phyloP scores from a whole-genome alignment of 176 grass and related monocot species.

The Cenchrus americanus region DNA sequence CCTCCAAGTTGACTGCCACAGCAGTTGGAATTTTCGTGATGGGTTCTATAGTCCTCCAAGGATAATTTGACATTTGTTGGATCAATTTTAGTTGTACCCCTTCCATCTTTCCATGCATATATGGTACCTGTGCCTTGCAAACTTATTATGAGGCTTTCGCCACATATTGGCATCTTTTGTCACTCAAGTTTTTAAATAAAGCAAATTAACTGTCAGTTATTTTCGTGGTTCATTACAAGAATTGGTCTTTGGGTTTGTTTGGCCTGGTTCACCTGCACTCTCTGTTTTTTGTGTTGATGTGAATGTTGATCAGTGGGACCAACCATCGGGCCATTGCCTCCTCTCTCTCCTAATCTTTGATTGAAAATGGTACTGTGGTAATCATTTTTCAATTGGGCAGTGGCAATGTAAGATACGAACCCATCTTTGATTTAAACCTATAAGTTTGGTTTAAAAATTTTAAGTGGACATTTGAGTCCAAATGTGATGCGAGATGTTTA shows the following conservation, averaged over 20 bases:
- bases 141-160: conserved; percentile 36
- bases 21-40: conserved; percentile 26
- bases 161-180: conserved; percentile 14
- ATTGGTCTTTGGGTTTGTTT: background rate
- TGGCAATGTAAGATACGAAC: background rate
- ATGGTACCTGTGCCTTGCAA: conserved; percentile 32
- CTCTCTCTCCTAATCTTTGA: background rate
- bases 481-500: background rate
- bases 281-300: background rate
- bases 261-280: background rate
- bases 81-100: conserved; percentile 21
- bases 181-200: conserved; percentile 55
- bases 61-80: conserved; percentile 46
- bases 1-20: background rate
- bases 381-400: too few species aligned
- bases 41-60: conserved; percentile 23
- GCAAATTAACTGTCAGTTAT: conserved; percentile 32
- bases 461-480: too few species aligned
- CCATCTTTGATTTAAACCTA: background rate
- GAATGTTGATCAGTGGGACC: background rate
- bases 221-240: background rate
- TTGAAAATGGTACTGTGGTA: background rate
- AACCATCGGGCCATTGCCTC: background rate
- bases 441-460: too few species aligned
- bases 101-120: conserved; percentile 35